Base-by-base conservation (phyloP, 2,329 filamentous ascomycete species). In the Trichoderma afroharzianum region DNA sequence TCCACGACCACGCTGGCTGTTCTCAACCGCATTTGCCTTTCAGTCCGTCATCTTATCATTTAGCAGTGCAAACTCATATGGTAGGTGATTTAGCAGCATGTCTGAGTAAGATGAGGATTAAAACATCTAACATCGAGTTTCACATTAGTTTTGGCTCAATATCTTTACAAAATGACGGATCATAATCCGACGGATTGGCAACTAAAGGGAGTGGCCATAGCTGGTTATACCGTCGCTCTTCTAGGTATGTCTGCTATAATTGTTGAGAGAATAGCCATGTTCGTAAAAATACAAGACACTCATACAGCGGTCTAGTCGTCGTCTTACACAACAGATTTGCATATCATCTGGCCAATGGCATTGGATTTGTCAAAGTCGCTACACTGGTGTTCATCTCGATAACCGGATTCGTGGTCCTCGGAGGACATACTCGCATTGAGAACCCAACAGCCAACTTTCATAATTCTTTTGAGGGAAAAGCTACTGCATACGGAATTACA, bases 41-140 rank as follows among this genome's bases (percentile, higher is more conserved):
- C 88, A 90, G 76, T 85, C 86, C 0, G 88, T 92, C 2, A 78
- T 90, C 1, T 80, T 92, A 4, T 91, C 90, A 0, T 92, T 92
- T 74, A 88, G 87, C 73, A 90, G 88, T 74, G 88, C 88, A 53
- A 92, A 92, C 77, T 85, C 89, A 0, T 87, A 92, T 53, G 76
- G 75, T 76, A 71, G 30, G 72, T 83, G 74, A 71, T 78, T n/a
- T 8, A 9, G 3, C 11, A 3, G n/a, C 21, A 21, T 12, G 6
- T 3, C 9, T 6, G n/a, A 15, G 11, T 12, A 33, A 18, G 4
- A 7, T 7, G 6, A 21, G 32, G 3, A 15, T 8, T 2, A 63
- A 57, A 28, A 0, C 1, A n/a, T 3, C 50, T 58, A 3, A 58
- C 5, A 6, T 33, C 18, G 2, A 28, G 4, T 21, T 3, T 58